phyloP scores from a whole-genome alignment of 352 stramenopile species.

The Phytophthora constricta region DNA sequence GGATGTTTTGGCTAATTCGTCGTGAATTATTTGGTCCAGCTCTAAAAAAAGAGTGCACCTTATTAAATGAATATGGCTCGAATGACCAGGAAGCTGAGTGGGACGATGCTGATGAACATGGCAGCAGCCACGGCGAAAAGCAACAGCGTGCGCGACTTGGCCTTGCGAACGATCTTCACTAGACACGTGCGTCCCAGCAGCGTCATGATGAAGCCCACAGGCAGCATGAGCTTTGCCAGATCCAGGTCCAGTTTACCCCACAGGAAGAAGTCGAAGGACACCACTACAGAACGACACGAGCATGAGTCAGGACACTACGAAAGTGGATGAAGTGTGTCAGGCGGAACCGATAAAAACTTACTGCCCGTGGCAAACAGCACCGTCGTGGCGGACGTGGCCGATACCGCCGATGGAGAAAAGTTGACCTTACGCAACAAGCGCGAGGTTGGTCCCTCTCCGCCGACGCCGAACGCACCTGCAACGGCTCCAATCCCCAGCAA shows the following conservation, averaged over 20 bases:
- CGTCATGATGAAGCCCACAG: slow-evolving; percentile 44
- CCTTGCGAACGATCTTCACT: slow-evolving; percentile 42
- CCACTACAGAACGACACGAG: slow-evolving; percentile 27
- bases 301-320: slow-evolving; percentile 13
- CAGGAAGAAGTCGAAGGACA: slow-evolving; percentile 50
- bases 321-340: too few species aligned
- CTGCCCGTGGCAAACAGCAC: slow-evolving; percentile 50
- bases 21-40: slow-evolving; percentile 19
- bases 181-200: slow-evolving; percentile 43
- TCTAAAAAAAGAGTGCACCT: slow-evolving; percentile 18
- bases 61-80: slow-evolving; percentile 23
- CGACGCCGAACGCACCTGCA: slow-evolving; percentile 93
- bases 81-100: slow-evolving; percentile 36
- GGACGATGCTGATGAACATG: slow-evolving; percentile 45
- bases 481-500: slow-evolving; percentile 89
- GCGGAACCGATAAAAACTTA: slow-evolving; percentile 36
- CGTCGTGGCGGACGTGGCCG: slow-evolving; percentile 71
- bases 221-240: slow-evolving; percentile 34
- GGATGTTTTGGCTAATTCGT: slow-evolving; percentile 12
- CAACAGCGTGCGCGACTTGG: slow-evolving; percentile 39
- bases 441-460: slow-evolving; percentile 90
- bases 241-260: slow-evolving; percentile 47
- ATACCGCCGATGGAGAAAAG: slow-evolving; percentile 69
- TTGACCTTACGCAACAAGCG: slow-evolving; percentile 92
- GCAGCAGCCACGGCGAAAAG: slow-evolving; percentile 39